Percentiles rank a stretch among this genome's conserved stretches.
These are phyloP conservation scores for Backusella mclennaniae DNA, from an alignment of 192 early-diverging fungal genomes.

Conservation along the genomic window DNA sequence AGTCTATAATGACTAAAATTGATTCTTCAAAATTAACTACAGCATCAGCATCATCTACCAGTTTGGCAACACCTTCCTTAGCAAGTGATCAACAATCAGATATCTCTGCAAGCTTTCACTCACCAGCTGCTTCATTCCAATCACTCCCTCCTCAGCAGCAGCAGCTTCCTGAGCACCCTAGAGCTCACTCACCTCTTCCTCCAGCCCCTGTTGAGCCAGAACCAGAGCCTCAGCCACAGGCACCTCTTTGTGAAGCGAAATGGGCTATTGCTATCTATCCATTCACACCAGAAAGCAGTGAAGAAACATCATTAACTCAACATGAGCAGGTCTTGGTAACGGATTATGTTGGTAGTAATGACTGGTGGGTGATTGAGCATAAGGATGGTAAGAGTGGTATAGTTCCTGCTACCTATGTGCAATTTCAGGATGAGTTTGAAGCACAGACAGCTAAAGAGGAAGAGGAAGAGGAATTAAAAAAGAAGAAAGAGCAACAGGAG, in stretches of 20 bases:
- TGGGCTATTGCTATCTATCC: conserved; percentile 70
- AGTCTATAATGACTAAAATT: conserved; percentile 64
- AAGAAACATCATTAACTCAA: conserved; percentile 82
- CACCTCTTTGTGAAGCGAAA: conserved; percentile 23
- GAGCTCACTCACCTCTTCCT: neutral
- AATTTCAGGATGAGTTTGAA: conserved; percentile 30
- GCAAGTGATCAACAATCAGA: neutral
- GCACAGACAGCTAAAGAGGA: conserved; percentile 12
- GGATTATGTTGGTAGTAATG: conserved; percentile 78
- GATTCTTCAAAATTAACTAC: conserved; percentile 34
- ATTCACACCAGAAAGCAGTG: conserved; percentile 78
- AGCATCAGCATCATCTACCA: neutral
- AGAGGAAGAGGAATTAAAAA: conserved; percentile 34
- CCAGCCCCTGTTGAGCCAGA: neutral
- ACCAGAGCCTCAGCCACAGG: neutral
- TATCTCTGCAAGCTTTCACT: neutral
- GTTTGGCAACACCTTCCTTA: neutral
- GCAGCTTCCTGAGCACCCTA: neutral
- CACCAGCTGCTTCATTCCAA: neutral
- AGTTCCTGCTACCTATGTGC: conserved; percentile 76
- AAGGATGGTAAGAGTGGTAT: conserved; percentile 67
- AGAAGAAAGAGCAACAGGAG: conserved; percentile 20
- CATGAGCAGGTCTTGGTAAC: conserved; percentile 82
- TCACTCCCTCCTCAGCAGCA: neutral
- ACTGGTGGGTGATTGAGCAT: conserved; percentile 86